Conservation (phyloP, 1,284 basidiomycete genomes). For the Malassezia dermatis region DNA sequence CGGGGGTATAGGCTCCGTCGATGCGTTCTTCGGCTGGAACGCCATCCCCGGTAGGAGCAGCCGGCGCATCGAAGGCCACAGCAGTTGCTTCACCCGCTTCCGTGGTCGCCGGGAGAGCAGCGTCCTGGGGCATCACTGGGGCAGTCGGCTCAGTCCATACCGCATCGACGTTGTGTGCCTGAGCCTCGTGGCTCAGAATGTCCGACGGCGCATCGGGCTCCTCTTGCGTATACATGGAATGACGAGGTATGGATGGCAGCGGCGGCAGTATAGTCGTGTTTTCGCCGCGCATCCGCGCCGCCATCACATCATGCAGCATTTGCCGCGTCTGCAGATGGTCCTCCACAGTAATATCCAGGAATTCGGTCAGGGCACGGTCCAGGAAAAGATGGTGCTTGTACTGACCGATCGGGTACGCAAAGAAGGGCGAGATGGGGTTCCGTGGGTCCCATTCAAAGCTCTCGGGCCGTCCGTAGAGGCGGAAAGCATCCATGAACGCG, state of each 20-base stretch:
- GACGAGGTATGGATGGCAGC: constrained; percentile 18
- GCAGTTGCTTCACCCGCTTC: not conserved
- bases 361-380: constrained; percentile 70
- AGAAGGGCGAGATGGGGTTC: constrained; percentile 51
- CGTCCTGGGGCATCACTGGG: not conserved
- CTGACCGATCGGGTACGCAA: constrained; percentile 48
- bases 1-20: not conserved
- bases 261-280: constrained; percentile 41
- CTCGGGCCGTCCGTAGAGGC: constrained; percentile 39
- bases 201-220: not conserved
- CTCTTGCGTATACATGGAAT: not conserved
- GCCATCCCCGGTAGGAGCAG: not conserved
- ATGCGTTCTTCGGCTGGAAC: not conserved
- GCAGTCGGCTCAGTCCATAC: not conserved
- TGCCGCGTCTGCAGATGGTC: constrained; percentile 35
- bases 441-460: constrained; percentile 41
- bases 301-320: constrained; percentile 43
- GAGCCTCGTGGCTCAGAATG: not conserved
- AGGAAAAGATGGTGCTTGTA: constrained; percentile 63
- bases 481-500: constrained; percentile 48
- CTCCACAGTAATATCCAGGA: constrained; percentile 66
- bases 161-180: not conserved
- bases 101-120: not conserved
- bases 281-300: constrained; percentile 44
- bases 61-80: not conserved